Conservation (phyloP, 768 basidiomycete genomes). For the Sutorius australiensis region DNA sequence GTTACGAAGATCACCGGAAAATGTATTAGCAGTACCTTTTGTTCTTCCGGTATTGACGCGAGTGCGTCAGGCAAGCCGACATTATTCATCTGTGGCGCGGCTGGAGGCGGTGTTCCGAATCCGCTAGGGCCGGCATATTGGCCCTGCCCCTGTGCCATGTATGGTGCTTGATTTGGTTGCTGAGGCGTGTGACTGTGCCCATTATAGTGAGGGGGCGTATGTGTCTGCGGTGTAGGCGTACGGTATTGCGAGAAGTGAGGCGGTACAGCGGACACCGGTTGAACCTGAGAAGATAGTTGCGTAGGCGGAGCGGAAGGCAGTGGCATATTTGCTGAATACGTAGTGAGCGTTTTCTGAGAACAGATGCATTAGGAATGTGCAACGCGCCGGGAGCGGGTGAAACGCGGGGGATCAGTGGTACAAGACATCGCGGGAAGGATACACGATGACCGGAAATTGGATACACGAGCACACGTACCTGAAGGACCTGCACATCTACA, state of each 20-base stretch:
- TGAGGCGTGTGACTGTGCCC: conserved; percentile 30
- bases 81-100: conserved; percentile 18
- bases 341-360: conserved; percentile 58
- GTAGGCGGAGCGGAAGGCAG: conserved; percentile 10
- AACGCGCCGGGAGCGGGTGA: not conserved
- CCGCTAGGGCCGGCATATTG: conserved; percentile 17
- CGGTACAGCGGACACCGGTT: conserved; percentile 43
- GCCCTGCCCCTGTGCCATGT: conserved; percentile 17
- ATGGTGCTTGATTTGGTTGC: conserved; percentile 17
- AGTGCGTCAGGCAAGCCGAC: conserved; percentile 47
- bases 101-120: conserved; percentile 22
- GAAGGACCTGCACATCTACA: conserved; percentile 70
- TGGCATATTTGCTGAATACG: conserved; percentile 37
- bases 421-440: not conserved
- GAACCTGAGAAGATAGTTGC: conserved; percentile 25
- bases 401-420: not conserved
- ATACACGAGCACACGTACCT: conserved; percentile 39
- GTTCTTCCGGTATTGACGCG: conserved; percentile 61
- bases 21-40: conserved; percentile 45
- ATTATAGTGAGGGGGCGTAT: conserved; percentile 28
- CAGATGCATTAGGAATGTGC: conserved; percentile 4
- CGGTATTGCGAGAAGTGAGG: conserved; percentile 37
- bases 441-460: not conserved
- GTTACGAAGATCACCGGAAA: conserved; percentile 3
- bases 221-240: conserved; percentile 34